These are phyloP conservation scores for Platanthera zijinensis DNA, from an alignment of 106 monocot genomes.

Conservation along the genomic window DNA sequence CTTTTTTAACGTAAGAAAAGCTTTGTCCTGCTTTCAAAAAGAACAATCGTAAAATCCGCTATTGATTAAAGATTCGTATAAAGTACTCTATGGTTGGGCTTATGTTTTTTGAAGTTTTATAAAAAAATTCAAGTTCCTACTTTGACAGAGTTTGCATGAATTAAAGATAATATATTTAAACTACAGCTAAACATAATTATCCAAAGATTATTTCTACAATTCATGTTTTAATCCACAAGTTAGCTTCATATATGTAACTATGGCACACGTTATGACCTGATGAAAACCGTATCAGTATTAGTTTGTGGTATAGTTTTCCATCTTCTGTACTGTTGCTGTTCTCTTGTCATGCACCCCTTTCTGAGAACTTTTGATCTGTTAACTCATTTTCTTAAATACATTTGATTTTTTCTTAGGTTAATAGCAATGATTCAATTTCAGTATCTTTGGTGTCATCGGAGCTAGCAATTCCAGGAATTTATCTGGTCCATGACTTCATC, in stretches of 20 bases:
- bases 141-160: not conserved
- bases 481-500: slow-evolving; percentile 64
- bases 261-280: not conserved
- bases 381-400: not conserved
- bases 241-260: not conserved
- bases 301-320: not conserved
- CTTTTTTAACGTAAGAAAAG: not conserved
- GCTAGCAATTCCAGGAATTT: slow-evolving; percentile 73
- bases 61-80: not conserved
- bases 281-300: not conserved
- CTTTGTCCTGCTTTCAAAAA: not conserved
- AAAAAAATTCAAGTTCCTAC: not conserved
- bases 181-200: not conserved
- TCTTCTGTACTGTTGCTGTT: not conserved
- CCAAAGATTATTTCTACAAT: not conserved
- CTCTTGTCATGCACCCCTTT: not conserved
- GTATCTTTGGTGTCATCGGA: slow-evolving; percentile 55
- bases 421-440: slow-evolving; percentile 27
- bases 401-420: slow-evolving; percentile 25
- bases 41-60: not conserved
- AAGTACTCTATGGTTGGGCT: not conserved
- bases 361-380: not conserved
- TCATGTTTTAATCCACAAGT: not conserved
- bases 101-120: not conserved
- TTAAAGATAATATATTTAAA: not conserved